Conservation (phyloP, 2,329 filamentous ascomycete genomes). For the Hymenoscyphus albidus region DNA sequence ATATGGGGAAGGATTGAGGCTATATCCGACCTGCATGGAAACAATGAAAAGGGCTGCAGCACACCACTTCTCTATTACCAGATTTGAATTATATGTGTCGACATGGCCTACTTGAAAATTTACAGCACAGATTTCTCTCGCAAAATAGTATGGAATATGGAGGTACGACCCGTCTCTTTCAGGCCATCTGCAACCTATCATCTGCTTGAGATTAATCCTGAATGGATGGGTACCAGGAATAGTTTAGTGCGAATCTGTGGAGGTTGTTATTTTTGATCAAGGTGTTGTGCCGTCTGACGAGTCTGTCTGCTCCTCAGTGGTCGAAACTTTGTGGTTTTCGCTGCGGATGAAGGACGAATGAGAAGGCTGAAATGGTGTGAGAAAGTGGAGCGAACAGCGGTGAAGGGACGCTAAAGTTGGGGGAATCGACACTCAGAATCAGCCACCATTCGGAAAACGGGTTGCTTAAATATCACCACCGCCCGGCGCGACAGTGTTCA, state of each 20-base stretch:
- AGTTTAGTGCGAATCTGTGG: neutral
- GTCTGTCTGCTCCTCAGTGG: slow-evolving; percentile 3
- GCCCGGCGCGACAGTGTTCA: slow-evolving; percentile 2
- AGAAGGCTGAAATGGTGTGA: slow-evolving; percentile 8
- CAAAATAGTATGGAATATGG: neutral
- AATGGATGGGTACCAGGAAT: neutral
- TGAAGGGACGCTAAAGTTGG: slow-evolving; percentile 25
- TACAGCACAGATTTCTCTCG: neutral
- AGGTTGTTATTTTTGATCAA: neutral
- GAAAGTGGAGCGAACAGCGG: slow-evolving; percentile 22
- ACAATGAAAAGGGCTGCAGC: slow-evolving; percentile 16
- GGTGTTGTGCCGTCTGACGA: slow-evolving; percentile 9
- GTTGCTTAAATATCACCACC: slow-evolving; percentile 7
- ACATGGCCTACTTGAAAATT: neutral
- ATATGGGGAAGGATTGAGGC: slow-evolving; percentile 24
- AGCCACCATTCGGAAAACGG: slow-evolving; percentile 15
- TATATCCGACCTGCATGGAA: slow-evolving; percentile 15
- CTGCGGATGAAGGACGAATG: slow-evolving; percentile 3
- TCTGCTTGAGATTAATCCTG: neutral
- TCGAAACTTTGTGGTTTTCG: slow-evolving; percentile 9
- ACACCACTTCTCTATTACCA: slow-evolving; percentile 8
- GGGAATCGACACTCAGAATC: slow-evolving; percentile 9
- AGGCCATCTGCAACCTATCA: neutral
- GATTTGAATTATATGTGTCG: neutral
- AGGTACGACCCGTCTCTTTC: neutral